Percentiles rank a stretch among this genome's conserved stretches.
Evolutionary conservation across 192 early-diverging fungal genomes (phyloP).

Genomic region (Rhizophagus prolifer): DNA sequence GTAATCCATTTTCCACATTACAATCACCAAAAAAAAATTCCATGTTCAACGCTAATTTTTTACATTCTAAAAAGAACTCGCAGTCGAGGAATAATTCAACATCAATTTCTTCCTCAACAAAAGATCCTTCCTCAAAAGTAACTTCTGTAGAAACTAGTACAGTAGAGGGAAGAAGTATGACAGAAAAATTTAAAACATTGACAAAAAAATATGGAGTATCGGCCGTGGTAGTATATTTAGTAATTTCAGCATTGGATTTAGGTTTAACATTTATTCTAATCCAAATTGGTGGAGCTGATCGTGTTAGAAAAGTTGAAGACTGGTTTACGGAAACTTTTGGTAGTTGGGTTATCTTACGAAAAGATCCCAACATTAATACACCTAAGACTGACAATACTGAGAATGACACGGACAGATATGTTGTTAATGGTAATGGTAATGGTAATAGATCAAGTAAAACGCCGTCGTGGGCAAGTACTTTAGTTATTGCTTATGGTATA

Average conservation of each 20-base stretch:
- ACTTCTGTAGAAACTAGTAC: not conserved
- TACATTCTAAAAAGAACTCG: not conserved
- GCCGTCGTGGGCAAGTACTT: constrained; percentile 47
- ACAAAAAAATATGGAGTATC: constrained; percentile 53
- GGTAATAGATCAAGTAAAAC: constrained; percentile 31
- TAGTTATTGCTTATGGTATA: constrained; percentile 63
- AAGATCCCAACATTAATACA: constrained; percentile 18
- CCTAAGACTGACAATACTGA: not conserved
- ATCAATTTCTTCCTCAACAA: not conserved
- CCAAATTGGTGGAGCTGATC: constrained; percentile 47
- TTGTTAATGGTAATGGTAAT: constrained; percentile 30
- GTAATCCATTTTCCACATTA: not conserved
- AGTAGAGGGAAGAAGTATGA: not conserved
- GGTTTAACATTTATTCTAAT: constrained; percentile 49
- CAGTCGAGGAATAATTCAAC: not conserved
- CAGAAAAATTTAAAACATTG: constrained; percentile 36
- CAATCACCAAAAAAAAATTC: not conserved
- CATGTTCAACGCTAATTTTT: not conserved
- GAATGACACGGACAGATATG: constrained; percentile 28
- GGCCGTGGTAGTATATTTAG: constrained; percentile 49
- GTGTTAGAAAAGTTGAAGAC: constrained; percentile 47
- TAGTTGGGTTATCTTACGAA: constrained; percentile 30
- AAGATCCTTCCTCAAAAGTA: not conserved
- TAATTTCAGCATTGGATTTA: constrained; percentile 48
- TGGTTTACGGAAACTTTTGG: constrained; percentile 41